Evolutionary conservation across 83 land plant species (phyloP), one percentile per base, ranked within the genome.

Genomic region (Picea abies): DNA sequence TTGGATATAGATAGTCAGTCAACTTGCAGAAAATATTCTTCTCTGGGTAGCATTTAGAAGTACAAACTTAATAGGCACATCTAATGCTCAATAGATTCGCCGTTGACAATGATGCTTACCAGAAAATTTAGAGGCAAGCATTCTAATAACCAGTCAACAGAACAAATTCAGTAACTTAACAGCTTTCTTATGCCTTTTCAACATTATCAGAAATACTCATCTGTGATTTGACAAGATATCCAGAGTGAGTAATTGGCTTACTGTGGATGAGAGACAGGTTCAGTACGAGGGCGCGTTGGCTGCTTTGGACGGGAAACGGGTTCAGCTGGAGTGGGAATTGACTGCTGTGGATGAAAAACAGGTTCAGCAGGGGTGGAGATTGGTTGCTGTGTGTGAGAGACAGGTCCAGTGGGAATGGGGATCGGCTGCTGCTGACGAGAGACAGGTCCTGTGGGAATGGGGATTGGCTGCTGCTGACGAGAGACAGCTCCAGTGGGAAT

Each of bases 11-110:
- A 72, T 4, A 73, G 77, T 73, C 26, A 47, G 12, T 29, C 29
- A 67, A 73, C 41, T 73, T 22, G 75, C 58, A 73, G 60, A 47
- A 73, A 41, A 22, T 73, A 25, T 73, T 73, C 60, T 47, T 22
- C 14, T 52, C 56, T 73, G 26, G 14, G 58, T 39, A 12, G 6
- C 56, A 73, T 23, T 22, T 23, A 73, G 47, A 73, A 73, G 26
- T 44, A 47, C 29, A 73, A 47, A 73, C 58, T 44, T 73, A 47
- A 44, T 20, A 41, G 77, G 58, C 77, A 73, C 77, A 47, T 73
- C 77, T 19, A 41, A 47, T 73, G 26, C 77, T 73, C 41, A 41
- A 73, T 47, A 73, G 58, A 73, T n/a, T 41, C 20, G 17, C 76
- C 76, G 44, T 41, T 72, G 56, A 20, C 23, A 72, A 44, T 19